phyloP scores from a whole-genome alignment of 176 grass and related monocot genomes.

The Musa schizocarpa region DNA sequence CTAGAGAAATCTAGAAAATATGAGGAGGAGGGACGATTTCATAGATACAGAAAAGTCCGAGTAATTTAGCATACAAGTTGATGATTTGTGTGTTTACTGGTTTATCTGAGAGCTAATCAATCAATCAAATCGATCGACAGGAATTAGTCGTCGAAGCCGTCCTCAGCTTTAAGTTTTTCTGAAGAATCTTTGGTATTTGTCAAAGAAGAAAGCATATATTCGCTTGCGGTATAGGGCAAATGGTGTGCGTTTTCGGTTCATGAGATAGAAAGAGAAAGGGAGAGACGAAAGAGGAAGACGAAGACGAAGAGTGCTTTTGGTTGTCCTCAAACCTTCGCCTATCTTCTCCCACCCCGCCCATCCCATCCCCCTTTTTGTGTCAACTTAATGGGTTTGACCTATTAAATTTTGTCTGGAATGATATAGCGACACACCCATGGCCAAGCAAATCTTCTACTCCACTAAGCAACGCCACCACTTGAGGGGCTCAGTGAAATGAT shows the following conservation, averaged over 20 bases:
- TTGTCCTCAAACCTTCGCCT: neutral
- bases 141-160: neutral
- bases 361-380: neutral
- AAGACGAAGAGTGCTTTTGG: neutral
- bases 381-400: neutral
- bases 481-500: too few relatives aligned
- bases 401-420: too few relatives aligned
- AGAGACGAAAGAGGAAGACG: neutral
- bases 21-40: too few relatives aligned
- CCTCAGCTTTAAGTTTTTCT: neutral
- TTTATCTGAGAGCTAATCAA: too few relatives aligned
- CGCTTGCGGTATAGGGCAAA: neutral
- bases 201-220: slow-evolving; percentile 18
- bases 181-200: slow-evolving; percentile 5
- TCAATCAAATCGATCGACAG: neutral
- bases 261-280: neutral
- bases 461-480: too few relatives aligned
- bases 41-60: too few relatives aligned
- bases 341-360: too few relatives aligned
- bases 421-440: too few relatives aligned
- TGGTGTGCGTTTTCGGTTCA: neutral
- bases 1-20: too few relatives aligned
- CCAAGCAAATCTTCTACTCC: too few relatives aligned
- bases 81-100: too few relatives aligned
- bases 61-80: too few relatives aligned